Evolutionary conservation across 257 asterid genomes (phyloP).

Genomic region (Coffea eugenioides): DNA sequence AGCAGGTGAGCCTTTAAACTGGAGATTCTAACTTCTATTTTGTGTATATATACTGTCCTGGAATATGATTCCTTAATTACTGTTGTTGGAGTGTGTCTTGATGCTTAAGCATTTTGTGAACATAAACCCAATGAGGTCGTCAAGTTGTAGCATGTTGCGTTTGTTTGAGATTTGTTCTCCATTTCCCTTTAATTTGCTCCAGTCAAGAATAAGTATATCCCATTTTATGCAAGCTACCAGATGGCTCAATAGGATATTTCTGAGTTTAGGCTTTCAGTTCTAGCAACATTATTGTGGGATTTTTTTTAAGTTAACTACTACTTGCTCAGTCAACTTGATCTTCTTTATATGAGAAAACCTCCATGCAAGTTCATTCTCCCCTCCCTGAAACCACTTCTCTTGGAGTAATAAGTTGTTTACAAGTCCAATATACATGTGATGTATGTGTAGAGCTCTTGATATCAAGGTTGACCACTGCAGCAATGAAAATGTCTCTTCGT

Average conservation of each 20-base stretch:
- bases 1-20: slow-evolving; percentile 53
- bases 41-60: background rate
- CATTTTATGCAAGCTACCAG: background rate
- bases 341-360: background rate
- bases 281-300: background rate
- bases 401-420: background rate
- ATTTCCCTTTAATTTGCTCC: background rate
- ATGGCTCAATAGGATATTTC: background rate
- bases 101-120: background rate
- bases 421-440: too few species aligned
- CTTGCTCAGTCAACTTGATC: background rate
- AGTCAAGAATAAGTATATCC: background rate
- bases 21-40: slow-evolving; percentile 2
- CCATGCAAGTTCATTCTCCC: background rate
- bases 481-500: background rate
- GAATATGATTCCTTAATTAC: background rate
- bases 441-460: background rate
- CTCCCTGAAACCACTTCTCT: background rate
- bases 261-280: background rate
- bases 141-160: background rate
- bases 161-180: background rate
- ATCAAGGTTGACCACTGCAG: background rate
- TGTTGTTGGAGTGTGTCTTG: background rate
- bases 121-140: background rate
- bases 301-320: background rate